Base-by-base conservation (phyloP, 164 flowering plant genomes). In the Kingdonia uniflora region DNA sequence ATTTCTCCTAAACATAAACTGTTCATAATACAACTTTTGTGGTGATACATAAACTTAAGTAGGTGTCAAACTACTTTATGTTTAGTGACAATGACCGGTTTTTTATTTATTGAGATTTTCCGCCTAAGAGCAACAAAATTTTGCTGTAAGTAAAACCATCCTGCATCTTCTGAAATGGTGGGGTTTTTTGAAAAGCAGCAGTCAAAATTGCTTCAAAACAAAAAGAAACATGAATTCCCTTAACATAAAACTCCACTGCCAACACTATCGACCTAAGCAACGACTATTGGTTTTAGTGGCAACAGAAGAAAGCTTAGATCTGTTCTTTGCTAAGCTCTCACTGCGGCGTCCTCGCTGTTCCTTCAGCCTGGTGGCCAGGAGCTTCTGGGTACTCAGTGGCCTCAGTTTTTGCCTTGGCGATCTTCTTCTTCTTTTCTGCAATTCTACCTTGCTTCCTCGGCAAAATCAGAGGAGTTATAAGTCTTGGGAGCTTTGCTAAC, bases 351-450 rank as follows among this genome's bases (percentile, higher is more conserved):
- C 35, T 8, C 79, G 64, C 67, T 75, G 82, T 70, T 77, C 80
- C 67, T 77, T 77, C 76, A 77, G 52, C 65, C 82, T 68, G 42
- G 55, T 52, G 2, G 82, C 85, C 45, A 77, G 75, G 49, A 80
- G 85, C 69, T 77, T 80, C 70, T 77, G 82, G n/a, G 57, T 80
- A 77, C 58, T 77, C 80, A 1, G 85, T 82, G 11, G 82, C 85
- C 37, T 77, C 85, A 0, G 82, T 33, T 70, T 74, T 75, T 51
- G 80, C 85, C 73, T 80, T 80, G 0, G 70, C 72, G 17, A 77
- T 67, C 54, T 79, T 75, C 76, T 58, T 74, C 73, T 80, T 80
- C 76, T 80, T 80, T 19, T 80, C 81, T 0, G 80, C 72, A 60
- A 80, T 75, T 41, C 80, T 70, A 1, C 67, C 73, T 4, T 80